phyloP scores from a whole-genome alignment of 805 yeast genomes.

The Teunomyces stri region DNA sequence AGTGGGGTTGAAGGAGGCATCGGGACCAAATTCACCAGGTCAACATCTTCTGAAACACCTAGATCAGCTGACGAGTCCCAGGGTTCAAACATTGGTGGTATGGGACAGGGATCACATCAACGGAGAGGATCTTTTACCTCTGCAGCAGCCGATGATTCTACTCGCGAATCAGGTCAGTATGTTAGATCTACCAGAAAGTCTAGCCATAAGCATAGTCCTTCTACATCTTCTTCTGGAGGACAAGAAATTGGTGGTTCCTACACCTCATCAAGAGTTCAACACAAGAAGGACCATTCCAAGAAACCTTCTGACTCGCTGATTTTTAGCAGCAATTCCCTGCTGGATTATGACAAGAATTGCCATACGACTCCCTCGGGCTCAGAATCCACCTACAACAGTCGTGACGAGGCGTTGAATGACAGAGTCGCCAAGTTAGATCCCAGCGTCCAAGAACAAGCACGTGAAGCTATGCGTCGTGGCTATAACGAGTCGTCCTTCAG shows the following conservation, averaged over 20 bases:
- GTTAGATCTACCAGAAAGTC: background rate
- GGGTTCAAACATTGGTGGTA: background rate
- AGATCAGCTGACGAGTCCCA: background rate
- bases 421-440: slow-evolving; percentile 35
- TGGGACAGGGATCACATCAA: background rate
- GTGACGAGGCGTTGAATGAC: slow-evolving; percentile 33
- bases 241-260: background rate
- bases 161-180: background rate
- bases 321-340: background rate
- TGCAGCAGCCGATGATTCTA: background rate
- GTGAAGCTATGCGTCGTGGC: slow-evolving; percentile 39
- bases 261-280: background rate
- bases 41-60: slow-evolving; percentile 8
- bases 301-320: background rate
- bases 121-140: background rate
- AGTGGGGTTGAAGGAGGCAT: slow-evolving; percentile 25
- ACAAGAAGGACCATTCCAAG: background rate
- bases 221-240: background rate
- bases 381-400: slow-evolving; percentile 29
- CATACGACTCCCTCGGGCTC: slow-evolving; percentile 5
- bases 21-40: slow-evolving; percentile 19
- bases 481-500: slow-evolving; percentile 31
- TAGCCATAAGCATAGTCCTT: background rate
- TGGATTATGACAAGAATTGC: background rate
- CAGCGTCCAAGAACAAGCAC: slow-evolving; percentile 35